Evolutionary conservation across 164 flowering plant genomes (phyloP).

Genomic region (Platanus orientalis): DNA sequence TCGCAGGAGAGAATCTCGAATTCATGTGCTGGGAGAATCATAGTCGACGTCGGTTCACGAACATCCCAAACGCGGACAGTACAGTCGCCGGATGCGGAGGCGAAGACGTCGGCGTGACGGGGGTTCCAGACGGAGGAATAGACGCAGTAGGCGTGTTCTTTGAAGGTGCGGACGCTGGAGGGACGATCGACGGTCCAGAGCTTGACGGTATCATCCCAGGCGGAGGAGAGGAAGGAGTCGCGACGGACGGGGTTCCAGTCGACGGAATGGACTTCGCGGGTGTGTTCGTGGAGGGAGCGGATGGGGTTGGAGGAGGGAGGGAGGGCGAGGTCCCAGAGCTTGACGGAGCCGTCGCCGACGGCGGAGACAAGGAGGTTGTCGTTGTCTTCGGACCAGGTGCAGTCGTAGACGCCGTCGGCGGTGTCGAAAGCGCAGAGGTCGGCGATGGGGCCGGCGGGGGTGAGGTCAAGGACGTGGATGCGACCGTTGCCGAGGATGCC

Average conservation of each 20-base stretch:
- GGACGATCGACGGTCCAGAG: slow-evolving; percentile 88
- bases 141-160: slow-evolving; percentile 89
- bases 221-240: slow-evolving; percentile 75
- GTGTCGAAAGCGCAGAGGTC: slow-evolving; percentile 70
- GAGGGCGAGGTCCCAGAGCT: slow-evolving; percentile 70
- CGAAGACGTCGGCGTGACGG: slow-evolving; percentile 81
- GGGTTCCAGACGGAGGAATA: slow-evolving; percentile 89
- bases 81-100: slow-evolving; percentile 93
- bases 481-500: slow-evolving; percentile 98
- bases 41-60: slow-evolving; percentile 70
- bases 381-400: slow-evolving; percentile 88
- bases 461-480: slow-evolving; percentile 71
- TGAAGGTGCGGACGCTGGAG: slow-evolving; percentile 71
- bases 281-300: slow-evolving; percentile 77
- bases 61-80: slow-evolving; percentile 92
- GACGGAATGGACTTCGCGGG: slow-evolving; percentile 78
- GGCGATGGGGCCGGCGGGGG: slow-evolving; percentile 39
- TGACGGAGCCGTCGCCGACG: slow-evolving; percentile 87
- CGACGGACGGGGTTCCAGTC: slow-evolving; percentile 84
- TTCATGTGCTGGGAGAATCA: slow-evolving; percentile 80
- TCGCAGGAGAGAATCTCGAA: slow-evolving; percentile 76
- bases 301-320: slow-evolving; percentile 75
- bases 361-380: slow-evolving; percentile 80
- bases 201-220: slow-evolving; percentile 92
- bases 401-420: slow-evolving; percentile 87